These are phyloP conservation scores for Kluyveromyces starmeri DNA, from an alignment of 805 yeast species.

Conservation along the genomic window DNA sequence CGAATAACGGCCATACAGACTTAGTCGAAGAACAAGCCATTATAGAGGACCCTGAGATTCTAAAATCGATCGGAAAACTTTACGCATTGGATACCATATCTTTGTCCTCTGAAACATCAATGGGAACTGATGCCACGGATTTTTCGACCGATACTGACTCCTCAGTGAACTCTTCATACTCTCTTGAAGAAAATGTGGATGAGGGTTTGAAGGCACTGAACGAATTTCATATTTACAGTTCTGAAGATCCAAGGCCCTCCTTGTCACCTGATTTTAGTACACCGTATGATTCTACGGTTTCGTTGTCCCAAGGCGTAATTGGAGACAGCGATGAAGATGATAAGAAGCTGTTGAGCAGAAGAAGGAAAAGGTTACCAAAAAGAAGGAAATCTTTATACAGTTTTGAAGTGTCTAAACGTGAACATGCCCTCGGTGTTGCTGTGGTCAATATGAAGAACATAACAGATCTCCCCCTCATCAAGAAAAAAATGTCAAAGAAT, in stretches of 20 bases:
- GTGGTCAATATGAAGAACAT: constrained; percentile 71
- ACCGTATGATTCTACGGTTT: neutral
- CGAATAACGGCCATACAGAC: constrained; percentile 9
- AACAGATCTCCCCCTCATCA: constrained; percentile 68
- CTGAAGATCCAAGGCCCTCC: neutral
- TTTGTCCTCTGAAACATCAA: neutral
- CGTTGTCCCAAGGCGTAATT: neutral
- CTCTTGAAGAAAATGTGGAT: neutral
- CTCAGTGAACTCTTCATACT: neutral
- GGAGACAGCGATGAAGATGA: constrained; percentile 7
- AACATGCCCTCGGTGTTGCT: constrained; percentile 51
- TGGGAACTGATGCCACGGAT: neutral
- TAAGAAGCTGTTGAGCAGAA: neutral
- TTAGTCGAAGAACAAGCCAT: constrained; percentile 7
- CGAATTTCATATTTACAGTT: neutral
- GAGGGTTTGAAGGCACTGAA: neutral
- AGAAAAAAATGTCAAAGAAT: constrained; percentile 54
- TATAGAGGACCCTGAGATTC: constrained; percentile 7
- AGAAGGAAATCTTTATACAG: constrained; percentile 10
- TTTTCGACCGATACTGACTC: neutral
- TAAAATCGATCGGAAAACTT: constrained; percentile 4
- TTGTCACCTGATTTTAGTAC: neutral
- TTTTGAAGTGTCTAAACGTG: constrained; percentile 22
- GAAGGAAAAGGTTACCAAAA: constrained; percentile 5
- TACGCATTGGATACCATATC: neutral